Percentiles rank a stretch among this genome's conserved stretches.
Evolutionary conservation across 495 filamentous ascomycete genomes (phyloP).

Genomic region (Xylaria flabelliformis): DNA sequence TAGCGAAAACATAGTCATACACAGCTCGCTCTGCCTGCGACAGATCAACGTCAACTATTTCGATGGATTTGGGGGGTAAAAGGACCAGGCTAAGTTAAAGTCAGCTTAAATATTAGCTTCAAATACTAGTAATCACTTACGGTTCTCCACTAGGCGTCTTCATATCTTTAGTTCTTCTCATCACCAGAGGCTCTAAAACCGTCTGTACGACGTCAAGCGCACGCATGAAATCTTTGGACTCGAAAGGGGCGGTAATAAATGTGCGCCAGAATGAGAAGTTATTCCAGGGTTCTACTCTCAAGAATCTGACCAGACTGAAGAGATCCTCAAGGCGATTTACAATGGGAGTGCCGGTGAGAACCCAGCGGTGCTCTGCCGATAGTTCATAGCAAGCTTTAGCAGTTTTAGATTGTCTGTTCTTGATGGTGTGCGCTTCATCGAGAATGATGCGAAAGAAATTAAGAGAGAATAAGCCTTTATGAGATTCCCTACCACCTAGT

Average conservation of each 20-base stretch:
- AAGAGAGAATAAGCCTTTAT: conserved; percentile 84
- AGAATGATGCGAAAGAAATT: conserved; percentile 94
- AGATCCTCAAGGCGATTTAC: conserved; percentile 96
- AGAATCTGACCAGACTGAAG: conserved; percentile 91
- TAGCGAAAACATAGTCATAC: conserved; percentile 85
- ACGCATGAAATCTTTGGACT: conserved; percentile 89
- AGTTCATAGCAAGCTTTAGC: conserved; percentile 93
- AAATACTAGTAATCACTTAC: conserved; percentile 23
- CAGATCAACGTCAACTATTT: conserved; percentile 85
- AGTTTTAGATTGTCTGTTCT: conserved; percentile 88
- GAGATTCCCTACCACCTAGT: conserved; percentile 61
- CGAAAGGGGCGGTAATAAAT: conserved; percentile 96
- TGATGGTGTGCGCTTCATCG: conserved; percentile 94
- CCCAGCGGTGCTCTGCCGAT: conserved; percentile 85
- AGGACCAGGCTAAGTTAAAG: conserved; percentile 66
- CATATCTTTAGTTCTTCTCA: conserved; percentile 96
- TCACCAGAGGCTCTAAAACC: conserved; percentile 92
- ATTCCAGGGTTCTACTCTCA: conserved; percentile 94
- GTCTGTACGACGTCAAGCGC: conserved; percentile 97
- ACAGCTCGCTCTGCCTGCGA: conserved; percentile 85
- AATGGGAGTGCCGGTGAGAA: conserved; percentile 93
- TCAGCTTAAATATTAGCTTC: conserved; percentile 23
- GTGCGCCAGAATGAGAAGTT: conserved; percentile 99
- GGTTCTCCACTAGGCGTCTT: conserved; percentile 89
- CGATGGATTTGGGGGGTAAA: conserved; percentile 78